A percentile compares a stretch with the other conserved stretches of the same genome.
These are phyloP conservation scores for Astrothelium macrocarpum DNA, from an alignment of 495 filamentous ascomycete species.

Conservation along the genomic window DNA sequence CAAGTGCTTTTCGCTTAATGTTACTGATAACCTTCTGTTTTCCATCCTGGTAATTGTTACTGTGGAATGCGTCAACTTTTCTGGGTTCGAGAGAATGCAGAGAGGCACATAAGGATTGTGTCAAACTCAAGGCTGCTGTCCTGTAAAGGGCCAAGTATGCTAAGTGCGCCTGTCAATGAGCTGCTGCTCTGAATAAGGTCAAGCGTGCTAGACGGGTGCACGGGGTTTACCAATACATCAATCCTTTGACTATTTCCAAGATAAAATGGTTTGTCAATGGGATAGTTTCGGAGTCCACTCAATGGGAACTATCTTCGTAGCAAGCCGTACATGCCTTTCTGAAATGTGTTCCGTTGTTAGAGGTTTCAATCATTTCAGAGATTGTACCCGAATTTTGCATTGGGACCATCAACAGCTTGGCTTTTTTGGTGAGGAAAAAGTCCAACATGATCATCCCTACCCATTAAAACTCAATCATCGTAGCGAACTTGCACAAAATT, in stretches of 20 bases:
- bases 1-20: too few species aligned
- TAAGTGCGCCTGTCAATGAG: background rate
- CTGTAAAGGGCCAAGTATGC: slow-evolving; percentile 2
- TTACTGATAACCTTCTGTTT: background rate
- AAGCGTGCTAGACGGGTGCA: background rate
- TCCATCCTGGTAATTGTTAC: background rate
- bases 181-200: background rate
- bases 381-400: too few species aligned
- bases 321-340: background rate
- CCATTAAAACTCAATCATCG: too few species aligned
- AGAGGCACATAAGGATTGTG: background rate
- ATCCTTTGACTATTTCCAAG: background rate
- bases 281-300: background rate
- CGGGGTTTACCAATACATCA: background rate
- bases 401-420: too few species aligned
- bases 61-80: background rate
- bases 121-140: background rate
- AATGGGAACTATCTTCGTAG: slow-evolving; percentile 1
- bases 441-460: too few species aligned
- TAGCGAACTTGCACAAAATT: too few species aligned
- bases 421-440: too few species aligned
- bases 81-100: background rate
- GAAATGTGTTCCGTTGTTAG: background rate
- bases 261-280: background rate
- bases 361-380: background rate